phyloP scores from a whole-genome alignment of 805 yeast species.

The Nakazawaea wickerhamii region DNA sequence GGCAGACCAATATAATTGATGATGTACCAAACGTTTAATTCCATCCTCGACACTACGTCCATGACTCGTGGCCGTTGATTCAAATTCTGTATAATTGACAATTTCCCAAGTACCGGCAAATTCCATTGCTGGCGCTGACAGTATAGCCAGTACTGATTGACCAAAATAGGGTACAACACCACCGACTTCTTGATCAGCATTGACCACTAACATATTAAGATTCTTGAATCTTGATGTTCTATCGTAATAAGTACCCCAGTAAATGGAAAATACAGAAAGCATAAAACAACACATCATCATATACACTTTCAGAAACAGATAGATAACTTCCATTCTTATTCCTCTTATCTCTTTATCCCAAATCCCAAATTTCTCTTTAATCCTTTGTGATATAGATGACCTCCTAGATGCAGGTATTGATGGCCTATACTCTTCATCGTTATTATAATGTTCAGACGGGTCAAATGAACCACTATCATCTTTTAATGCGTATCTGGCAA shows the following conservation, averaged over 20 bases:
- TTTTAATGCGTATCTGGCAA: not conserved
- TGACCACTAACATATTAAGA: conserved; percentile 30
- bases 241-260: conserved; percentile 39
- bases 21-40: conserved; percentile 40
- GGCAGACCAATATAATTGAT: conserved; percentile 56
- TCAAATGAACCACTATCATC: not conserved
- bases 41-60: conserved; percentile 29
- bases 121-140: conserved; percentile 17
- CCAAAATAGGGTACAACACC: conserved; percentile 10
- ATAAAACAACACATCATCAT: conserved; percentile 29
- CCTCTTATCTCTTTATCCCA: conserved; percentile 22
- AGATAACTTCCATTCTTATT: conserved; percentile 9
- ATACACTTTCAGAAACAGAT: conserved; percentile 21
- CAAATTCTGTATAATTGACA: conserved; percentile 25
- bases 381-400: not conserved
- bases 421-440: not conserved
- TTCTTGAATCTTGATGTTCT: conserved; percentile 24
- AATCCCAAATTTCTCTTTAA: conserved; percentile 20
- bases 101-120: conserved; percentile 17
- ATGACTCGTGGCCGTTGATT: conserved; percentile 24
- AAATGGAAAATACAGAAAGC: conserved; percentile 31
- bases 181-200: conserved; percentile 23
- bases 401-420: conserved; percentile 1
- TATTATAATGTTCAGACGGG: not conserved
- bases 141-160: conserved; percentile 19